These are phyloP conservation scores for Penicillium turbatum DNA, from an alignment of 495 filamentous ascomycete species.

Conservation along the genomic window DNA sequence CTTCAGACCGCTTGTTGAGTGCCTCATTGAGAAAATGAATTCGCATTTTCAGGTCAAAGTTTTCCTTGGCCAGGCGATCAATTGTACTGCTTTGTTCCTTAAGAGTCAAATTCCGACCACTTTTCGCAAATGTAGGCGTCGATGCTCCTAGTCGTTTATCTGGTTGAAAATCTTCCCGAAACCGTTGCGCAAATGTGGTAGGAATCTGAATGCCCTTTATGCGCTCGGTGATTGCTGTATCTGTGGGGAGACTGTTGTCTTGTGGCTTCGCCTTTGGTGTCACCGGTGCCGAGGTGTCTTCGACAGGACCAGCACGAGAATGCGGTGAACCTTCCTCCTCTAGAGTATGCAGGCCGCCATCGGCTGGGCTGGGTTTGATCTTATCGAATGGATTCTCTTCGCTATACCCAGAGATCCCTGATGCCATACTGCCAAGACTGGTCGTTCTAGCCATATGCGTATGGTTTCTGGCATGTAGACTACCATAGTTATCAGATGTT, in stretches of 20 bases:
- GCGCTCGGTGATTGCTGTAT: conserved; percentile 84
- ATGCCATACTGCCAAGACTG: conserved; percentile 93
- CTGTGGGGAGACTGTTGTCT: conserved; percentile 60
- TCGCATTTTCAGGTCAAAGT: conserved; percentile 96
- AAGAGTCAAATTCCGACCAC: conserved; percentile 80
- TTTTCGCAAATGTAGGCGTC: conserved; percentile 53
- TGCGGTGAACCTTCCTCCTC: conserved; percentile 53
- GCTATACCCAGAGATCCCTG: conserved; percentile 73
- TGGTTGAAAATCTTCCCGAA: conserved; percentile 57
- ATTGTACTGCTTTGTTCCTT: conserved; percentile 98
- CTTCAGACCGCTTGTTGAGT: conserved; percentile 87
- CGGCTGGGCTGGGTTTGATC: conserved; percentile 35
- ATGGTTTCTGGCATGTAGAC: conserved; percentile 35
- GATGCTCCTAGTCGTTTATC: conserved; percentile 48
- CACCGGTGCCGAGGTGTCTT: conserved; percentile 27
- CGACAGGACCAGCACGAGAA: conserved; percentile 31
- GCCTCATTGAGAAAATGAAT: conserved; percentile 95
- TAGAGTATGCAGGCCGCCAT: conserved; percentile 56
- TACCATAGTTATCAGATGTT: conserved; percentile 54
- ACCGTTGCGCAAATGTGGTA: conserved; percentile 81
- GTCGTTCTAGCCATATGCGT: conserved; percentile 68
- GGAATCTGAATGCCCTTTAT: conserved; percentile 86
- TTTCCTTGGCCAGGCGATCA: conserved; percentile 85
- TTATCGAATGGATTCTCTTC: conserved; percentile 51
- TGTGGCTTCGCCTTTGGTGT: conserved; percentile 48